Evolutionary conservation across 2,329 filamentous ascomycete genomes (phyloP), one percentile per base, ranked within the genome.

Genomic region (Nemania sp.): DNA sequence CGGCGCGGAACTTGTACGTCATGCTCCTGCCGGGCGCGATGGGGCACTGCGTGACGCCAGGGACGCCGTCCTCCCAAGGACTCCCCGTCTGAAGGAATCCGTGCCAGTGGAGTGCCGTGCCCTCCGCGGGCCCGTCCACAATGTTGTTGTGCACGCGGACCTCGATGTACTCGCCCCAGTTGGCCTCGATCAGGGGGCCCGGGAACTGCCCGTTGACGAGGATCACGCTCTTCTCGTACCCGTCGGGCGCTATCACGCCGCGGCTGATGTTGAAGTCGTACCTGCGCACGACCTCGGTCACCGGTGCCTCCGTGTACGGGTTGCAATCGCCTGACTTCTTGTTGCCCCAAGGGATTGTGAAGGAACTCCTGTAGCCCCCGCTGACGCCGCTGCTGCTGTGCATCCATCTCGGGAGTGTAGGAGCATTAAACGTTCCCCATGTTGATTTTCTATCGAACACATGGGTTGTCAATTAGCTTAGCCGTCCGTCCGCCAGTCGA

Each of bases 21-120:
- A 80, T 81, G 62, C 73, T 81, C 61, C 79, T 79, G 18, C 83
- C 84, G 0, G 88, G 87, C 5, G 86, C 77, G 60, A 90, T 85
- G 1, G 89, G 88, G 64, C 89, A 92, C 72, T 91, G 87, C 0
- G 78, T 73, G 2, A 85, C 75, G 9, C 78, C 78, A 0, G 81
- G 80, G 0, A 80, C 79, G 29, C 83, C 82, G 59, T 85, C 83
- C 62, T 85, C 79, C 76, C 82, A 80, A 1, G 81, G 79, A 0
- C 76, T 84, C 1, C 70, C 71, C 1, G 76, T 75, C 62, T 84
- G 81, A 1, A 80, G 74, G 56, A 85, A 78, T 0, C 83, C 82
- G 60, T 85, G 83, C 80, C 81, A 84, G 69, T 85, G 83, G 3
- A 85, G 72, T 2, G 78, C 68, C 0, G 79, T 76, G 11, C 82